Percentiles rank a stretch among this genome's conserved stretches.
Conservation (phyloP, 345 rosid species). For the Acer yangbiense region DNA sequence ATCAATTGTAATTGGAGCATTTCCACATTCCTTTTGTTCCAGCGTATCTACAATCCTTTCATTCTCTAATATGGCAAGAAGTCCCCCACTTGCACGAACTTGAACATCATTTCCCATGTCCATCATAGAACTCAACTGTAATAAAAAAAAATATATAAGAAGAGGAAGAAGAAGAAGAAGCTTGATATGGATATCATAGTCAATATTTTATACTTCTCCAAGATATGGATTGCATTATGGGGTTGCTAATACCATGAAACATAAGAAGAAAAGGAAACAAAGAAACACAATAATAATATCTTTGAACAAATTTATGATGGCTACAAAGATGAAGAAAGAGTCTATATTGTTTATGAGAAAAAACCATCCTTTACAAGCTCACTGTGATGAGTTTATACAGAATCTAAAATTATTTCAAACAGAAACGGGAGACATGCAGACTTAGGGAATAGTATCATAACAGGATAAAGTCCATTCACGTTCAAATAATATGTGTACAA, state of each 20-base stretch:
- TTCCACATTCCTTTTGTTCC: constrained; percentile 79
- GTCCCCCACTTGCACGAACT: constrained; percentile 96
- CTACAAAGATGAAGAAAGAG: not conserved
- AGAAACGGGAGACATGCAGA: not conserved
- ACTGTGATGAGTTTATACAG: not conserved
- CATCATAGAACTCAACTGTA: constrained; percentile 95
- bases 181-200: constrained; percentile 8
- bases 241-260: not conserved
- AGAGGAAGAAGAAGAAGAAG: constrained; percentile 7
- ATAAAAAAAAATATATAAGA: constrained; percentile 16
- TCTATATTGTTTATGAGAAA: not conserved
- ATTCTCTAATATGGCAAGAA: constrained; percentile 91
- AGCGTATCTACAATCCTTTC: constrained; percentile 86
- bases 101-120: constrained; percentile 87
- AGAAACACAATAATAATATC: not conserved
- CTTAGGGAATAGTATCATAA: not conserved
- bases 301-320: not conserved
- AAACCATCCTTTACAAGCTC: constrained; percentile 1
- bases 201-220: not conserved
- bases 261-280: not conserved
- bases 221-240: not conserved
- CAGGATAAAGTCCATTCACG: not conserved
- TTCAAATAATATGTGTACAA: not conserved
- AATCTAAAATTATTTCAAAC: not conserved
- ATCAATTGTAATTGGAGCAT: constrained; percentile 75